Base-by-base conservation (phyloP, 306 rosid genomes). In the Ceratonia siliqua region DNA sequence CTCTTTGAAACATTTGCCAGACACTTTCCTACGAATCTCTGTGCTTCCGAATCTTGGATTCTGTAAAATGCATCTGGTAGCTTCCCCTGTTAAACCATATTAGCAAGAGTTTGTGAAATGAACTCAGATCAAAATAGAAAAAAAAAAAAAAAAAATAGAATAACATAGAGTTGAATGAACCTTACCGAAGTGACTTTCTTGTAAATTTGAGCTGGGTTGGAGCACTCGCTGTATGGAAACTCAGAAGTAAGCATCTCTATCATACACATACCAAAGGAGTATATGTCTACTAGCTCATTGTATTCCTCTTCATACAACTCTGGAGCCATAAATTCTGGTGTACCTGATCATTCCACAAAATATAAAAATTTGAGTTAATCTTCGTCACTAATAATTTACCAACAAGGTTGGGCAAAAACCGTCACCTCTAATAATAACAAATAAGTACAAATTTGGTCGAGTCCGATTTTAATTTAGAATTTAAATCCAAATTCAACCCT, bases 301-400 rank as follows among this genome's bases (percentile, higher is more conserved):
- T 94, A 94, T 36, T 89, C 87, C 82, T 94, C 98, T 48, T 94
- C 98, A 35, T 94, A 94, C 57, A 94, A 35, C 53, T 94, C 98
- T n/a, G 98, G 98, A 8, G 98, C 98, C 98, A 94, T 94, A 58
- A 94, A 94, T 46, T 94, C 98, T 0, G 98, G 98, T 46, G 96
- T 91, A 15, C 98, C 97, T 94, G 74, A n/a, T 33, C 54, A 68
- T 9, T 25, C 54, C 36, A 75, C 25, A 1, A 32, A 22, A 15
- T 6, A 36, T 3, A 8, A 49, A 35, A 4, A 8, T 28, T 64
- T 30, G 4, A 54, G 46, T 20, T 18, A n/a, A 62, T 11, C 42
- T 18, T 35, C 21, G 54, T 32, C 0, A 49, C 11, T 74, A 0
- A 46, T 24, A 13, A 30, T 18, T n/a, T n/a, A n/a, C n/a, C n/a